Base-by-base conservation (phyloP, 2,329 filamentous ascomycete species). In the Alternaria viburni region DNA sequence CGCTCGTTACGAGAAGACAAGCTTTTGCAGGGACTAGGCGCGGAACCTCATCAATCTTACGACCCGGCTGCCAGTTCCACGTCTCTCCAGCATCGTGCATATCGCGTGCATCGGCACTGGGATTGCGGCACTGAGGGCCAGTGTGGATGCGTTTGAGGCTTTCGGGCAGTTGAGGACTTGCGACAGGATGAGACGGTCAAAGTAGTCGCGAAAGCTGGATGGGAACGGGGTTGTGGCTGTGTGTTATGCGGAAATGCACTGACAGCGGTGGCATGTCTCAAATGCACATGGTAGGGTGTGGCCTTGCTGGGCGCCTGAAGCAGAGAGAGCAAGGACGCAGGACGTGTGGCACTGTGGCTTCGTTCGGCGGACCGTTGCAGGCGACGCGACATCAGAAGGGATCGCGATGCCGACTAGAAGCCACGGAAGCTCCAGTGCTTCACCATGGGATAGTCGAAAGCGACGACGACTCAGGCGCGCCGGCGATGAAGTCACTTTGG, bases 141-240 rank as follows among this genome's bases (percentile, higher is more conserved):
- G 10, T 13, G 32, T 36, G 13, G 30, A 36, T 50, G 41, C 15
- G 32, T 11, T 59, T 50, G 36, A 46, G 51, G 45, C 26, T 44
- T 15, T 17, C 49, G 23, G 49, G 49, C 28, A 36, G 11, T 45
- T 30, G 15, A 21, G 52, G 49, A 54, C 43, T 44, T 47, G 58
- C 32, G 26, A 45, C 52, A 57, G 49, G 12, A 28, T 61, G 57
- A 59, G 54, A 57, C 43, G 17, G 36, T 41, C 25, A 56, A 45
- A 41, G 60, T 59, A 32, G 36, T 26, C 21, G 25, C 32, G 12
- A 45, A 8, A 5, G 12, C 28, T 17, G 15, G 21, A 28, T 25
- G 45, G 28, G 50, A 41, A 25, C 49, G 49, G 17, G 41, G 19
- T 23, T 41, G 65, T 62, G 66, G 66, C 66, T 68, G 67, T 61